Base-by-base conservation (phyloP, 345 rosid species). In the Eucalyptus urophylla region DNA sequence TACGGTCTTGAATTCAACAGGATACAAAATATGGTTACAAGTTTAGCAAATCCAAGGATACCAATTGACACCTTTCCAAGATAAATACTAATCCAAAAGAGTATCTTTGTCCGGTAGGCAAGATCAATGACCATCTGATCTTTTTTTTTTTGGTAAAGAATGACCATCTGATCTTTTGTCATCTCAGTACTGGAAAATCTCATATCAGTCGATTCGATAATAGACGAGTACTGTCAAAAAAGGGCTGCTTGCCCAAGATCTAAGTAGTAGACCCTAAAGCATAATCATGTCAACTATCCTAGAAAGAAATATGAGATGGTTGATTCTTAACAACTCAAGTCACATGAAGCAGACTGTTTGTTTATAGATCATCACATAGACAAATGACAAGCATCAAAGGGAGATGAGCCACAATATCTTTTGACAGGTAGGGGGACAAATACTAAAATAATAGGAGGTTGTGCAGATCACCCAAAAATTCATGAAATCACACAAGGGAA, bases 91-190 rank as follows among this genome's bases (percentile, higher is more conserved):
- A 97, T 89, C 95, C 96, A 93, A 49, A 96, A 92, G 43, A 96
- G 90, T 17, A 53, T 53, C 22, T 53, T 53, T 53, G 24, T 53
- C 0, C 4, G 2, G 9, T 9, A 53, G 47, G 93, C 90, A 89
- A 97, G 98, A 90, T 97, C 95, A 54, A 90, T 40, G 40, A 40
- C 40, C 40, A 40, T 37, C 1, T 37, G 37, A n/a, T n/a, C n/a
- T n/a, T n/a, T n/a, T n/a, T n/a, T n/a, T n/a, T n/a, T n/a, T n/a
- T n/a, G n/a, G n/a, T n/a, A n/a, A n/a, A n/a, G n/a, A 58, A 90
- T 80, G 90, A 95, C 86, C 95, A 98, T 95, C 93, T 93, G 92
- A 89, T 95, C 98, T 93, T 95, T 97, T n/a, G 94, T 49, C 50
- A 4, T 49, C 15, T 49, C 5, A 5, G 95, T 90, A 92, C 99